Evolutionary conservation across 441 rosid species (phyloP).

Genomic region (Populus hybrid): DNA sequence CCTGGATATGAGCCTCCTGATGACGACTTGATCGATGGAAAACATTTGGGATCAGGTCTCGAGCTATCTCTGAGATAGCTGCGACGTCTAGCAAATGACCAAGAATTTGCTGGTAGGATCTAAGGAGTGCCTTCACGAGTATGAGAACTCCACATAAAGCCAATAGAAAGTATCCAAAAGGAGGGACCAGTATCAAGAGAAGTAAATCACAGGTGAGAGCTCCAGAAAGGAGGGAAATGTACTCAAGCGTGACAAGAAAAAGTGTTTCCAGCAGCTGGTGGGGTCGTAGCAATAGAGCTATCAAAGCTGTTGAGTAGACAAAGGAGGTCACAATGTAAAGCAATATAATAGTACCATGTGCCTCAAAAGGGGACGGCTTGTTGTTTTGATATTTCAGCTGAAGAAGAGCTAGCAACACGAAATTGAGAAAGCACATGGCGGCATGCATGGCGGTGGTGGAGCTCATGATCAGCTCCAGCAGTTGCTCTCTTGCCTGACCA

Average conservation of each 20-base stretch:
- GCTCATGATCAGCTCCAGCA: not conserved
- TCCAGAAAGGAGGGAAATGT: not conserved
- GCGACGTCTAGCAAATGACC: not conserved
- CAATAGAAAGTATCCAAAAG: not conserved
- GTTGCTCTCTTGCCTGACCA: not conserved
- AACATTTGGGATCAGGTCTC: not conserved
- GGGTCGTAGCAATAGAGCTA: not conserved
- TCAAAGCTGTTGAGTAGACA: not conserved
- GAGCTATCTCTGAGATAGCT: not conserved
- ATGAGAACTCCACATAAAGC: not conserved
- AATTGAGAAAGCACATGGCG: not conserved
- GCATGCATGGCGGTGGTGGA: not conserved
- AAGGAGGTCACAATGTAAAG: not conserved
- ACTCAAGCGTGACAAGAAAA: not conserved
- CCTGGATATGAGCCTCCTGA: not conserved
- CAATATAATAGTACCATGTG: not conserved
- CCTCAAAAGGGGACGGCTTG: not conserved
- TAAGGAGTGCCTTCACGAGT: not conserved
- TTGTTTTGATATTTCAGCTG: not conserved
- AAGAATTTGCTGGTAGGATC: not conserved
- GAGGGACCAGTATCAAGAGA: not conserved
- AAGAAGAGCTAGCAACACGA: not conserved
- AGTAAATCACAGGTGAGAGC: not conserved
- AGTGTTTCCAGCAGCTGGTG: not conserved
- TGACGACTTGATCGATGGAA: not conserved